Evolutionary conservation across 2,329 filamentous ascomycete genomes (phyloP).

Genomic region (Sclerotiophoma versabilis): DNA sequence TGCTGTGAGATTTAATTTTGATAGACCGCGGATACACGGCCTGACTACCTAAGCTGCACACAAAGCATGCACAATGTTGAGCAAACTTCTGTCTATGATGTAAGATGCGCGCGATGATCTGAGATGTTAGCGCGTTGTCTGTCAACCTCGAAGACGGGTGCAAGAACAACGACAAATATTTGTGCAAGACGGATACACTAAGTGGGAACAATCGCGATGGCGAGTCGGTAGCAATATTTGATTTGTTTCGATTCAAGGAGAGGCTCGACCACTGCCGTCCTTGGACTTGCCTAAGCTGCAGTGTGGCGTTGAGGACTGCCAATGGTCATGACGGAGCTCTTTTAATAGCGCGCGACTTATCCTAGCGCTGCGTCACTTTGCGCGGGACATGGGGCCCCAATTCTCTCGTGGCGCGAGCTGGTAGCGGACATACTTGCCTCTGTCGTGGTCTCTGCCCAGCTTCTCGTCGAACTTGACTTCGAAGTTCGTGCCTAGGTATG

Average conservation of each 20-base stretch:
- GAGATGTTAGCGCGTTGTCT: conserved; percentile 2
- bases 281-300: neutral
- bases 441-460: conserved; percentile 72
- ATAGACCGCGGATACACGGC: neutral
- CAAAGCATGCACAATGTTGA: neutral
- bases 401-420: conserved; percentile 89
- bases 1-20: neutral
- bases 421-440: conserved; percentile 79
- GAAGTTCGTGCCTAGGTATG: conserved; percentile 50
- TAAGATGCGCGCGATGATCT: conserved; percentile 9
- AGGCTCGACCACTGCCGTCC: neutral
- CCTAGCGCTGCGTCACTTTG: conserved; percentile 45
- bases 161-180: neutral
- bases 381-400: conserved; percentile 82
- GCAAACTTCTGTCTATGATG: conserved; percentile 12
- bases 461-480: conserved; percentile 80
- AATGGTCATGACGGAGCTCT: conserved; percentile 7
- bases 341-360: conserved; percentile 7
- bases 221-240: neutral
- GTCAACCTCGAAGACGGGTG: neutral
- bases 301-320: neutral
- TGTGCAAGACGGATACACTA: neutral
- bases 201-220: neutral
- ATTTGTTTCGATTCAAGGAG: neutral
- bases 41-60: neutral